Conservation (phyloP, 2,329 filamentous ascomycete species). For the Zymoseptoria pseudotritici region DNA sequence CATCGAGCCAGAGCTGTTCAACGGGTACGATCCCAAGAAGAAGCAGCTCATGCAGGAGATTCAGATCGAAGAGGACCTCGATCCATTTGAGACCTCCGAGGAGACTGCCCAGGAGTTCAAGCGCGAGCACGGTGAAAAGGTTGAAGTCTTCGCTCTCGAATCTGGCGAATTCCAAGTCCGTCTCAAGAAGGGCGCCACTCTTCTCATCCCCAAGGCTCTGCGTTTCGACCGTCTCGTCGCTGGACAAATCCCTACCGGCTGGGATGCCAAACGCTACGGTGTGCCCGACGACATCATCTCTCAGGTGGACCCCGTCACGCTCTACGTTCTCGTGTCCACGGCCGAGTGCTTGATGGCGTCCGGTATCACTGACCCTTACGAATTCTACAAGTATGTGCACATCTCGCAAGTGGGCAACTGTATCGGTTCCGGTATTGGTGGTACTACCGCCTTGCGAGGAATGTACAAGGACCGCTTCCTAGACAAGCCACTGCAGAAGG, state of each 20-base stretch:
- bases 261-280: constrained; percentile 94
- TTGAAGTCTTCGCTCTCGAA: constrained; percentile 90
- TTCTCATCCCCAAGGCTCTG: constrained; percentile 94
- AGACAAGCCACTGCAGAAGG: constrained; percentile 95
- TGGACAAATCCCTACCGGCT: constrained; percentile 92
- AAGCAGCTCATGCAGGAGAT: constrained; percentile 98
- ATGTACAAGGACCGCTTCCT: constrained; percentile 99
- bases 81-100: constrained; percentile 94
- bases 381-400: constrained; percentile 99
- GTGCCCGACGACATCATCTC: constrained; percentile 95
- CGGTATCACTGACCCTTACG: constrained; percentile 97
- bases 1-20: constrained; percentile 94
- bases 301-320: constrained; percentile 92
- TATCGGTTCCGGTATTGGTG: constrained; percentile 96
- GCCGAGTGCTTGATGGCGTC: constrained; percentile 83
- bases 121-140: constrained; percentile 94
- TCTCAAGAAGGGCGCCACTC: constrained; percentile 87
- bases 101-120: constrained; percentile 97
- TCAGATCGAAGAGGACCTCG: constrained; percentile 92
- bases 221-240: constrained; percentile 96
- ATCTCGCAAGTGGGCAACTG: constrained; percentile 97
- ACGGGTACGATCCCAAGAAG: constrained; percentile 95
- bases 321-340: constrained; percentile 90
- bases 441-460: constrained; percentile 79
- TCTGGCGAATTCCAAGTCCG: constrained; percentile 91